Evolutionary conservation across 208 protist genomes (phyloP).

Genomic region (Paratrypanosoma confusum): DNA sequence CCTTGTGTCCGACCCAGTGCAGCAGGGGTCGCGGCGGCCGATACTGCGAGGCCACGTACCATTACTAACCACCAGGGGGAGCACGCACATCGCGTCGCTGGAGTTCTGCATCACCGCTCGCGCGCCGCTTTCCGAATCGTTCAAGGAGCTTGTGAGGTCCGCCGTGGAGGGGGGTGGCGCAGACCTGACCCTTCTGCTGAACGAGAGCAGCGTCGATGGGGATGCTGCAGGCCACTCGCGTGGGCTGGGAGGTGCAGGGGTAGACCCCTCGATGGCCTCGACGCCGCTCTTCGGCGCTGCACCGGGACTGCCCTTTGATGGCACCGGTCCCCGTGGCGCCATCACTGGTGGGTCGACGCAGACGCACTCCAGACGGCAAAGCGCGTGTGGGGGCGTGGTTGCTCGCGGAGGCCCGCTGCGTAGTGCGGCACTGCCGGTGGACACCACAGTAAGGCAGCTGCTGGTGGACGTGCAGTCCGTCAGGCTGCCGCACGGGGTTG

Average conservation of each 20-base stretch:
- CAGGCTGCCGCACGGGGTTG: conserved; percentile 36
- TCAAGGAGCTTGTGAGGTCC: conserved; percentile 37
- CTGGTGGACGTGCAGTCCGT: conserved; percentile 50
- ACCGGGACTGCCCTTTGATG: no score
- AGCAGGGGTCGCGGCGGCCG: conserved; percentile 30
- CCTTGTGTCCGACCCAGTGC: conserved; percentile 33
- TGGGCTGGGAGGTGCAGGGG: no score
- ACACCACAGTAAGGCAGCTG: no score
- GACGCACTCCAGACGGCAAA: neutral
- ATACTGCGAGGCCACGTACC: conserved; percentile 63
- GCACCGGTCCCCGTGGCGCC: conserved; percentile 12
- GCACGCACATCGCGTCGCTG: conserved; percentile 69
- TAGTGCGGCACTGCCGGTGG: no score
- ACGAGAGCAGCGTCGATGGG: no score
- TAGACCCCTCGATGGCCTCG: neutral
- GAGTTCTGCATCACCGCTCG: conserved; percentile 75
- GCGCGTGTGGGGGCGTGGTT: no score
- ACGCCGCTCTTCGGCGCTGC: conserved; percentile 1
- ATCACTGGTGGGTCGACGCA: conserved; percentile 5
- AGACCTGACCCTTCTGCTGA: no score
- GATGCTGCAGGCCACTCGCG: no score
- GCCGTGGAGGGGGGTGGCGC: neutral
- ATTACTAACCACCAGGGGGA: conserved; percentile 21
- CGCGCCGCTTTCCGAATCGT: conserved; percentile 50
- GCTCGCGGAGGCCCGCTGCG: no score